A percentile compares a stretch with the other conserved stretches of the same genome.
Conservation (phyloP, 2,329 filamentous ascomycete genomes). For the Orbilia javanica region DNA sequence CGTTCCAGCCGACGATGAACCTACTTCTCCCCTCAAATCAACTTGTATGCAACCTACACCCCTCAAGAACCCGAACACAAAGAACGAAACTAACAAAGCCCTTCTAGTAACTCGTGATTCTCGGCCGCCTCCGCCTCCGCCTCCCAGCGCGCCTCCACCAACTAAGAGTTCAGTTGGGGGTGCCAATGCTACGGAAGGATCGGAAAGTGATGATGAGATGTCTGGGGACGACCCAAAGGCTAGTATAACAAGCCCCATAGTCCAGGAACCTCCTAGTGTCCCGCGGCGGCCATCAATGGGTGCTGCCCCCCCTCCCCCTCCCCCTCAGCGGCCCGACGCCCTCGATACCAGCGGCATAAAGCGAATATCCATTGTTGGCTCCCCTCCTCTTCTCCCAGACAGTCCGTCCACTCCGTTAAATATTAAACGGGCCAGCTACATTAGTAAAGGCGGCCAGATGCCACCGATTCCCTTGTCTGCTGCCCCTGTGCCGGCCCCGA, state of each 20-base stretch:
- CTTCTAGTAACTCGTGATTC: constrained; percentile 63
- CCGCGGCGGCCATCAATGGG: constrained; percentile 23
- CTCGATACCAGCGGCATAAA: constrained; percentile 32
- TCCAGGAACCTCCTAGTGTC: constrained; percentile 12
- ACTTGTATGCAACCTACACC: constrained; percentile 18
- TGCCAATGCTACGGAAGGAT: constrained; percentile 71
- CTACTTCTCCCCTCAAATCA: constrained; percentile 3
- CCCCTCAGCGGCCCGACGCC: constrained; percentile 23
- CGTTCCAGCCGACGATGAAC: constrained; percentile 35
- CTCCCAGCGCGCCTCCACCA: constrained; percentile 63
- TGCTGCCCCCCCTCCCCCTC: constrained; percentile 66
- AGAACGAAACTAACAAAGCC: neutral
- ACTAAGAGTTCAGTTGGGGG: constrained; percentile 19
- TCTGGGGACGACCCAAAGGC: constrained; percentile 70
- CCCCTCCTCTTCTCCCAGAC: constrained; percentile 73
- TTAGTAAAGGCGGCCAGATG: constrained; percentile 59
- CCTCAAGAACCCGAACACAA: neutral
- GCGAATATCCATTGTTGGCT: constrained; percentile 51
- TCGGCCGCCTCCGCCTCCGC: constrained; percentile 64
- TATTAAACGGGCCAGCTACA: constrained; percentile 61
- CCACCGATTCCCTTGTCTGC: constrained; percentile 64
- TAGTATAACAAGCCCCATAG: constrained; percentile 63
- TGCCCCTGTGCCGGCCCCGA: constrained; percentile 47
- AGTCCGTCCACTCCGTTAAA: constrained; percentile 66
- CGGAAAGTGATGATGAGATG: constrained; percentile 89